Base-by-base conservation (phyloP, 129 eudicot species). In the Apium graveolens region DNA sequence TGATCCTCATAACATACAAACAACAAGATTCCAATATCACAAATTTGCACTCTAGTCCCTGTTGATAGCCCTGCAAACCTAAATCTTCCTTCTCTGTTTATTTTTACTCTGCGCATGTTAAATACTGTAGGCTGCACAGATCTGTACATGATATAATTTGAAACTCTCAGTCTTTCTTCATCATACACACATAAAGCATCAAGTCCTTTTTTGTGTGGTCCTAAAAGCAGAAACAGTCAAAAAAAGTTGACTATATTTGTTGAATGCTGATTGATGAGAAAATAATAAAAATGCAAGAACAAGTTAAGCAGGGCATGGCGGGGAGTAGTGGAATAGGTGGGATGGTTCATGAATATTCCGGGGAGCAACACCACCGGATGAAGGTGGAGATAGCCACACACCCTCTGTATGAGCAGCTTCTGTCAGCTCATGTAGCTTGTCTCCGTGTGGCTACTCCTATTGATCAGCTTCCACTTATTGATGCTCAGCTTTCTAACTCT, bases 381-480 rank as follows among this genome's bases (percentile, higher is more conserved):
- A 94, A 91, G 89, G 90, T 91, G 80, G 98, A 94, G 87, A 91
- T 94, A 49, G 97, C 92, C 53, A 81, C 78, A 60, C 98, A 94
- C 70, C 98, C 97, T 24, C 77, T 94, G 0, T 91, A 85, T 27
- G 96, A 91, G 72, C 98, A 94, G 87, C 93, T 94, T n/a, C 87
- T 93, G 29, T 66, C 91, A 0, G 97, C 98, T 27, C 98, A 93
- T 53, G 93, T 93, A 1, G 91, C 96, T 0, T 94, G 98, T 76
- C 81, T 94, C 11, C 92, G 97, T 18, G 97, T 91, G 0, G 98
- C 97, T 31, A 94, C 97, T 20, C 98, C 98, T 11, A 87, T 94
- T 42, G 97, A 94, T 79, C 98, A 94, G 78, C 86, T 91, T 76
- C 97, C 97, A 6, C 85, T 91, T 17, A 94, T 94, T 48, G 97